Percentiles rank a stretch among this genome's conserved stretches.
Evolutionary conservation across 805 yeast species (phyloP).

Genomic region (Barnettozyma sp.): DNA sequence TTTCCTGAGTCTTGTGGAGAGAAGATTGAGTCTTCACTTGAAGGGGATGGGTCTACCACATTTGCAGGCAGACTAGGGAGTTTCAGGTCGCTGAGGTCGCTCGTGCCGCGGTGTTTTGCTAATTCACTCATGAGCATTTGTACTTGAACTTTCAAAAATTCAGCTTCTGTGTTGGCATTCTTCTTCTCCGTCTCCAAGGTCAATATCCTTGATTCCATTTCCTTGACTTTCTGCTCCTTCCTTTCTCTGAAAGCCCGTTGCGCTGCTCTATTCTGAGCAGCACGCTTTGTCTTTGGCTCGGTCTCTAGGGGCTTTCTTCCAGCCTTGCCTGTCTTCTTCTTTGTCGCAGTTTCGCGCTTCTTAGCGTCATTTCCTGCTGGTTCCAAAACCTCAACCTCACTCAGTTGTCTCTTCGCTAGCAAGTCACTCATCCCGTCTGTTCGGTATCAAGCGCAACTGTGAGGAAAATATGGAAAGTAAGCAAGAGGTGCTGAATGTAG

Average conservation of each 20-base stretch:
- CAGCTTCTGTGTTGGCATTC: conserved; percentile 63
- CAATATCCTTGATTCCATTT: conserved; percentile 72
- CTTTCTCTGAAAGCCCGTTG: conserved; percentile 95
- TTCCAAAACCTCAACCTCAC: conserved; percentile 1
- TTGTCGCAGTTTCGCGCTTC: conserved; percentile 21
- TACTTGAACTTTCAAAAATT: conserved; percentile 70
- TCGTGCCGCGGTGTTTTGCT: conserved; percentile 44
- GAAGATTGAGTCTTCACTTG: conserved; percentile 15
- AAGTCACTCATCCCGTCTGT: conserved; percentile 7
- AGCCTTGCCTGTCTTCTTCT: conserved; percentile 43
- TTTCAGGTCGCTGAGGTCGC: conserved; percentile 23
- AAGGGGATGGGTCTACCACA: conserved; percentile 5
- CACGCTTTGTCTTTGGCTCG: conserved; percentile 82
- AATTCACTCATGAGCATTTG: conserved; percentile 67
- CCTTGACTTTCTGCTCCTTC: conserved; percentile 80
- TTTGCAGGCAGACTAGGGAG: conserved; percentile 14
- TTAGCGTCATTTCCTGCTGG: conserved; percentile 12
- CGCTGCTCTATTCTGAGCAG: conserved; percentile 98
- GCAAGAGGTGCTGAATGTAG: no score
- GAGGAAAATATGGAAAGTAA: no score
- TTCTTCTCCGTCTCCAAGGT: conserved; percentile 65
- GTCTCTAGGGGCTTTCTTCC: conserved; percentile 76
- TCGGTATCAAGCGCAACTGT: no score
- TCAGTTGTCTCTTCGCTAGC: conserved; percentile 8
- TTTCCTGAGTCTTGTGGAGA: conserved; percentile 14